Percentiles rank a stretch among this genome's conserved stretches.
phyloP scores from a whole-genome alignment of 2,329 filamentous ascomycete genomes.

The Trichophyton rubrum region DNA sequence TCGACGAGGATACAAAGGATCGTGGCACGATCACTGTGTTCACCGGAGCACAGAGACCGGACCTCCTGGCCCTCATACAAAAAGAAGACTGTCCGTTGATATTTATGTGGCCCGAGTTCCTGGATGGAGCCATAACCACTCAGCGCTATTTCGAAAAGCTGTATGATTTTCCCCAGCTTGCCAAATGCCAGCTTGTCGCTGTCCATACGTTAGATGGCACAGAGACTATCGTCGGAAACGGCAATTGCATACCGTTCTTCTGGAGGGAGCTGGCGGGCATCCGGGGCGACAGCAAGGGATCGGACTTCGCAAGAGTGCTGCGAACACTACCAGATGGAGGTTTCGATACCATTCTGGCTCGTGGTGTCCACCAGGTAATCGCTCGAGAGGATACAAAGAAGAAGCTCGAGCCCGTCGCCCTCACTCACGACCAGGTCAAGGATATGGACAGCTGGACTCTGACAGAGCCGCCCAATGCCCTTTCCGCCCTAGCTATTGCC shows the following conservation, averaged over 20 bases:
- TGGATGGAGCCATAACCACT: neutral
- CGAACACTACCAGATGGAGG: neutral
- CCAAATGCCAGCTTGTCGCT: neutral
- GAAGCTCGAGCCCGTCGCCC: neutral
- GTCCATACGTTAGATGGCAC: neutral
- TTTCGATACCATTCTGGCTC: neutral
- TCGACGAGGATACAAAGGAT: neutral
- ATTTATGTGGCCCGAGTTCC: neutral
- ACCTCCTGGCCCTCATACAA: neutral
- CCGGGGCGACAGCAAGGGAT: too few relatives aligned
- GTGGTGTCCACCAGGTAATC: neutral
- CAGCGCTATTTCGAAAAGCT: neutral
- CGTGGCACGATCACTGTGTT: neutral
- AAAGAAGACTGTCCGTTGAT: neutral
- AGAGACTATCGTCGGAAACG: neutral
- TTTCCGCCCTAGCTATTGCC: neutral
- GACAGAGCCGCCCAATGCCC: neutral
- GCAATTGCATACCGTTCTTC: neutral
- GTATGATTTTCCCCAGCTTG: neutral
- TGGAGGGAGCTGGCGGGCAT: neutral
- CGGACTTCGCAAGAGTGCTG: neutral
- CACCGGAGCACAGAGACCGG: neutral
- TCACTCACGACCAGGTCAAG: neutral
- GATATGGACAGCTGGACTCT: neutral
- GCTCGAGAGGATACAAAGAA: neutral